Evolutionary conservation across 2,329 filamentous ascomycete species (phyloP).

Genomic region (Colletotrichum higginsianum): DNA sequence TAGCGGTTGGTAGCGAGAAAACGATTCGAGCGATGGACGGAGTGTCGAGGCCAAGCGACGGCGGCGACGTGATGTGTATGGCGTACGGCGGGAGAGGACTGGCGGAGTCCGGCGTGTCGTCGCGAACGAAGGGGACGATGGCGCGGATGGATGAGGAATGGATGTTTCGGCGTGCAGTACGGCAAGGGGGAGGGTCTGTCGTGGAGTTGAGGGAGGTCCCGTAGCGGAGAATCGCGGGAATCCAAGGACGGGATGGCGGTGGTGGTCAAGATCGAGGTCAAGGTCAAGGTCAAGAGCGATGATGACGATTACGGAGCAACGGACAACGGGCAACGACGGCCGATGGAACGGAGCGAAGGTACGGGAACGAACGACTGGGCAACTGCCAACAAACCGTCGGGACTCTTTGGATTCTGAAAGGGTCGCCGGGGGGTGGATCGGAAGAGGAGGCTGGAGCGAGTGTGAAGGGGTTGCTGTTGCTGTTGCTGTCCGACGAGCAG

Average conservation of each 20-base stretch:
- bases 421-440: slow-evolving; percentile 8
- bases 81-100: slow-evolving; percentile 8
- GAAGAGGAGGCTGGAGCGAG: slow-evolving; percentile 42
- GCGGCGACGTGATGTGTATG: slow-evolving; percentile 11
- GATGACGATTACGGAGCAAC: slow-evolving; percentile 19
- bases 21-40: slow-evolving; percentile 10
- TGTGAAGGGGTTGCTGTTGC: slow-evolving; percentile 2
- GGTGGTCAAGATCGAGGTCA: slow-evolving; percentile 13
- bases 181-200: slow-evolving; percentile 20
- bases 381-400: slow-evolving; percentile 3
- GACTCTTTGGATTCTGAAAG: background rate
- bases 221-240: slow-evolving; percentile 1
- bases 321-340: slow-evolving; percentile 1
- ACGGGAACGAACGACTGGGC: slow-evolving; percentile 37
- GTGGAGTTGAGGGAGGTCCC: slow-evolving; percentile 22
- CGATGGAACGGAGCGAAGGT: slow-evolving; percentile 38
- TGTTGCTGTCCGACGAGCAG: slow-evolving; percentile 41
- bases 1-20: slow-evolving; percentile 9
- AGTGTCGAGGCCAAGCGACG: slow-evolving; percentile 5
- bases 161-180: slow-evolving; percentile 14
- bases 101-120: slow-evolving; percentile 1
- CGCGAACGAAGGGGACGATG: slow-evolving; percentile 21
- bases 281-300: slow-evolving; percentile 26
- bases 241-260: slow-evolving; percentile 9
- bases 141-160: slow-evolving; percentile 12